Percentiles rank a stretch among this genome's conserved stretches.
Evolutionary conservation across 2,329 filamentous ascomycete genomes (phyloP).

Genomic region (Fusarium paranaense): DNA sequence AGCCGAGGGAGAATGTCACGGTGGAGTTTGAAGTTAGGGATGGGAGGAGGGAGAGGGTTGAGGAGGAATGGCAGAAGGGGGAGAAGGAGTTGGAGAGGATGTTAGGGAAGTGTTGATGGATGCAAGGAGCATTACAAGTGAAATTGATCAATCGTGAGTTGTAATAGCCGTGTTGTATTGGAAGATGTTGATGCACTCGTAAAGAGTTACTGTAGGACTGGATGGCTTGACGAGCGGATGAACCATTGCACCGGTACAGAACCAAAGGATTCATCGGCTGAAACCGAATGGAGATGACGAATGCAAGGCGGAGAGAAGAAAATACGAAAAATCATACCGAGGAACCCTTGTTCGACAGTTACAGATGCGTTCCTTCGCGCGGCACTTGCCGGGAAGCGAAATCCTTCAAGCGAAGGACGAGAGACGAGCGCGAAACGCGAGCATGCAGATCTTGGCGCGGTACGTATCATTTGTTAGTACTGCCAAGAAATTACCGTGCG

Average conservation of each 20-base stretch:
- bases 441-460: neutral
- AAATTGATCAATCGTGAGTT: neutral
- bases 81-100: conserved; percentile 16
- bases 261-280: neutral
- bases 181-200: neutral
- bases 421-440: neutral
- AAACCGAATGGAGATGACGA: neutral
- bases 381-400: neutral
- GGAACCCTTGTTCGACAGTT: neutral
- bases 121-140: neutral
- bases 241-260: neutral
- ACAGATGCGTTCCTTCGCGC: neutral
- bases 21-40: conserved; percentile 16
- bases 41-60: conserved; percentile 3
- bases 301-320: neutral
- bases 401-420: neutral
- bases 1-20: conserved; percentile 14
- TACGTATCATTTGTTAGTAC: neutral
- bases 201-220: neutral
- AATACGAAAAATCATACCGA: neutral
- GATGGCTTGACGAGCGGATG: neutral
- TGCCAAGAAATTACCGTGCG: fast-evolving
- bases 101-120: neutral
- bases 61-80: conserved; percentile 15
- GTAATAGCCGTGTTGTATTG: neutral